A percentile compares a stretch with the other conserved stretches of the same genome.
Conservation (phyloP, 805 yeast species). For the Teunomyces kruisii region DNA sequence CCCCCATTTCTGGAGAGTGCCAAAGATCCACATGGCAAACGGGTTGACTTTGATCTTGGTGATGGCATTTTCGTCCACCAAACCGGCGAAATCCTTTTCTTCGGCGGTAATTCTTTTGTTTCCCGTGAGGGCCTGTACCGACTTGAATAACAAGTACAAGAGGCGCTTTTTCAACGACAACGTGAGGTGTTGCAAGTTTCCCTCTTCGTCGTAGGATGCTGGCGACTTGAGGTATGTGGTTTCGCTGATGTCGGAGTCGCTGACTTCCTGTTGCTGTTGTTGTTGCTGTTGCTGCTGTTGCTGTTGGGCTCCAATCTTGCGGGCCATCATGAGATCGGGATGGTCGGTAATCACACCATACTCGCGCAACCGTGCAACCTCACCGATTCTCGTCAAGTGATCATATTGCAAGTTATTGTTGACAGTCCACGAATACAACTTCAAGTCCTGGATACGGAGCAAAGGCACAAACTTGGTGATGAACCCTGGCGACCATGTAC, state of each 20-base stretch:
- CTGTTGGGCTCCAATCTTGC: conserved; percentile 2
- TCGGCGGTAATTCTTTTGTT: conserved; percentile 14
- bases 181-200: conserved; percentile 5
- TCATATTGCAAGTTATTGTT: conserved; percentile 35
- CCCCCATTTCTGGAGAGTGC: conserved; percentile 23
- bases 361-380: conserved; percentile 21
- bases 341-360: conserved; percentile 38
- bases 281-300: too few species aligned
- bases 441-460: conserved; percentile 29
- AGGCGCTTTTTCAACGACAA: conserved; percentile 16
- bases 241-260: conserved; percentile 1
- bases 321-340: conserved; percentile 33
- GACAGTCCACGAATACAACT: conserved; percentile 41
- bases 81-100: conserved; percentile 16
- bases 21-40: conserved; percentile 19
- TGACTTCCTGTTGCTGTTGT: too few species aligned
- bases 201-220: conserved; percentile 8
- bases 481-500: conserved; percentile 38
- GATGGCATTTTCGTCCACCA: conserved; percentile 20
- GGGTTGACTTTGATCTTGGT: conserved; percentile 10
- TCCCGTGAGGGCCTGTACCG: conserved; percentile 10
- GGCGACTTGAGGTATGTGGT: conserved; percentile 5
- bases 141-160: conserved; percentile 11
- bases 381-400: conserved; percentile 29
- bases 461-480: conserved; percentile 37